Evolutionary conservation across 1,284 basidiomycete genomes (phyloP).

Genomic region (Clitocybe nebularis): DNA sequence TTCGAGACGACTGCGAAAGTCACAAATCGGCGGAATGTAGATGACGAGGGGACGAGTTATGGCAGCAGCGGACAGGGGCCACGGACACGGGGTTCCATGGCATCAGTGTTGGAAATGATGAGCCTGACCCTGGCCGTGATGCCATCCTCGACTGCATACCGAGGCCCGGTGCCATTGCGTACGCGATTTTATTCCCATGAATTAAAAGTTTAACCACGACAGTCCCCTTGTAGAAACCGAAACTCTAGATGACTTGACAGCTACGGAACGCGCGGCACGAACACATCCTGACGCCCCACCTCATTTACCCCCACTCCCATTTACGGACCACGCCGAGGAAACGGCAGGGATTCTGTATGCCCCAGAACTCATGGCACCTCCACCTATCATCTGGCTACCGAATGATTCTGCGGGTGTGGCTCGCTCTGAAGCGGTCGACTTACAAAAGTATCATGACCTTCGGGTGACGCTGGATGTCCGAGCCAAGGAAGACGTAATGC

Average conservation of each 20-base stretch:
- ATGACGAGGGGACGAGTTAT: constrained; percentile 50
- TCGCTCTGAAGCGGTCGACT: constrained; percentile 64
- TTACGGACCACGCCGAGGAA: constrained; percentile 70
- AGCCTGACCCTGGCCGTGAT: constrained; percentile 67
- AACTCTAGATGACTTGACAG: constrained; percentile 71
- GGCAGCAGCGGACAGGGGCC: constrained; percentile 44
- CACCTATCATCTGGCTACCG: constrained; percentile 78
- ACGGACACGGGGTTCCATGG: constrained; percentile 61
- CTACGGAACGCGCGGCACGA: constrained; percentile 72
- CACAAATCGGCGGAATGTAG: constrained; percentile 30
- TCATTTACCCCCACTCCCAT: constrained; percentile 63
- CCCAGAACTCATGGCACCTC: constrained; percentile 70
- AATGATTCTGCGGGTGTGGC: constrained; percentile 71
- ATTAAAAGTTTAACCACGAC: constrained; percentile 7
- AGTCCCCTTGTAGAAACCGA: constrained; percentile 51
- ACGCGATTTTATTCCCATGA: constrained; percentile 14
- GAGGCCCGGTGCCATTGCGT: constrained; percentile 66
- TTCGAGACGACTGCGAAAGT: constrained; percentile 44
- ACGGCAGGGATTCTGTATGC: constrained; percentile 77
- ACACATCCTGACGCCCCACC: constrained; percentile 77
- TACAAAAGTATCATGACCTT: constrained; percentile 67
- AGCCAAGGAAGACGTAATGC: constrained; percentile 48
- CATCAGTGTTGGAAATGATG: constrained; percentile 79
- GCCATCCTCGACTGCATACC: constrained; percentile 52
- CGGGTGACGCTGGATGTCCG: constrained; percentile 62